phyloP scores from a whole-genome alignment of 192 early-diverging fungal species.

The Podila verticillata region DNA sequence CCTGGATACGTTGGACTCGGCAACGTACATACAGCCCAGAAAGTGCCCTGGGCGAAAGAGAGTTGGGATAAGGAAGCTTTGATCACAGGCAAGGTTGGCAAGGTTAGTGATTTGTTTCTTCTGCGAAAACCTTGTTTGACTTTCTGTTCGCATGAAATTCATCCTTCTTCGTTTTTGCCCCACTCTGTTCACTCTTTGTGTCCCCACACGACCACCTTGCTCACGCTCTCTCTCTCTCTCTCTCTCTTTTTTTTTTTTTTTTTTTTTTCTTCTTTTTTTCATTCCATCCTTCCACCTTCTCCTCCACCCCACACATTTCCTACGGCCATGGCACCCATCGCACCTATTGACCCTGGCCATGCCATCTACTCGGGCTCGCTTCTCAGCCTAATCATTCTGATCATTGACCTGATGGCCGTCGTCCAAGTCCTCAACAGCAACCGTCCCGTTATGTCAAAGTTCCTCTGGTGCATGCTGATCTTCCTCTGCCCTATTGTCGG shows the following conservation, averaged over 20 bases:
- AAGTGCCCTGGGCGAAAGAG: too few species aligned
- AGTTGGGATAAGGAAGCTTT: too few species aligned
- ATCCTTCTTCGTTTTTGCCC: not conserved
- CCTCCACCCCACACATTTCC: not conserved
- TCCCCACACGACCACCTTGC: not conserved
- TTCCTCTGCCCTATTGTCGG: constrained; percentile 39
- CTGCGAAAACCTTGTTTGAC: not conserved
- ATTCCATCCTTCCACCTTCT: not conserved
- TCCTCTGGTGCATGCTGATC: constrained; percentile 47
- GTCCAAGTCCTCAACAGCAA: constrained; percentile 38
- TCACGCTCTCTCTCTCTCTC: not conserved
- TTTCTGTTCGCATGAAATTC: not conserved
- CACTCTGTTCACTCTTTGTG: not conserved
- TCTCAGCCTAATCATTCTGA: constrained; percentile 24
- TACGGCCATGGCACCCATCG: not conserved
- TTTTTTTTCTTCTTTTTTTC: not conserved
- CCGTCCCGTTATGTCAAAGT: constrained; percentile 20
- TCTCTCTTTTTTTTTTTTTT: not conserved
- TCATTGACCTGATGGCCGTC: constrained; percentile 32
- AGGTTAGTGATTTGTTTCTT: too few species aligned
- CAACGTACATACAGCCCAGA: too few species aligned
- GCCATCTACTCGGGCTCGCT: constrained; percentile 27
- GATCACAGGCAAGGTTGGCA: too few species aligned
- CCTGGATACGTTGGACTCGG: too few species aligned
- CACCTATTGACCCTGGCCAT: constrained; percentile 17